phyloP scores from a whole-genome alignment of 179 eudicot species.

The Actinidia chinensis region DNA sequence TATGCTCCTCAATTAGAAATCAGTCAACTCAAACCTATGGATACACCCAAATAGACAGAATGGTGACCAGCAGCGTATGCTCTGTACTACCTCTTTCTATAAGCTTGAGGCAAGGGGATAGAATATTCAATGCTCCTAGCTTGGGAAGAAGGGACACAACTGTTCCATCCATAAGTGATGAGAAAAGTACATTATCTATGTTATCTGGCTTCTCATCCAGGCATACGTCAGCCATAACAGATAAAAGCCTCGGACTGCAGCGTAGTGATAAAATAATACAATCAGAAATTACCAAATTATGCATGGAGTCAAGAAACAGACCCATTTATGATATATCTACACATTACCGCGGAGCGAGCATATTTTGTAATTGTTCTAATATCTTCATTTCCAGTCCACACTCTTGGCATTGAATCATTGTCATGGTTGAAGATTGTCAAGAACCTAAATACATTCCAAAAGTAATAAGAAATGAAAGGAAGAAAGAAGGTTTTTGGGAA shows the following conservation, averaged over 20 bases:
- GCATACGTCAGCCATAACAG: conserved; percentile 36
- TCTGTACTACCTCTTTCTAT: conserved; percentile 42
- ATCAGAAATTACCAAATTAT: background rate
- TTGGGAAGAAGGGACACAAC: conserved; percentile 17
- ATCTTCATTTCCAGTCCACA: conserved; percentile 55
- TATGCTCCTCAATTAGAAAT: background rate
- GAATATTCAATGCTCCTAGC: conserved; percentile 24
- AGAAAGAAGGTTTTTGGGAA: background rate
- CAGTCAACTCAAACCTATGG: conserved; percentile 4
- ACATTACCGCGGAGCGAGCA: conserved; percentile 40
- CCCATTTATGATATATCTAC: background rate
- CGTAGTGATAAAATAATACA: background rate
- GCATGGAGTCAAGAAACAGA: background rate
- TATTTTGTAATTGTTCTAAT: conserved; percentile 39
- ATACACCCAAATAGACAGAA: conserved; percentile 2
- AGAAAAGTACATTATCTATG: conserved; percentile 31
- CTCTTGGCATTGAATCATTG: conserved; percentile 44
- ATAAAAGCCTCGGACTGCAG: conserved; percentile 37
- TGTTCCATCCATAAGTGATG: conserved; percentile 31
- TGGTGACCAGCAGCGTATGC: background rate
- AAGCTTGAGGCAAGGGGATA: conserved; percentile 42
- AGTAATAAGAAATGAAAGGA: conserved; percentile 14
- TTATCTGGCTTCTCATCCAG: conserved; percentile 33
- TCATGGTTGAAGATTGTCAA: conserved; percentile 43
- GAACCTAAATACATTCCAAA: conserved; percentile 28